Evolutionary conservation across 768 basidiomycete genomes (phyloP).

Genomic region (Lactifluus rugatus): DNA sequence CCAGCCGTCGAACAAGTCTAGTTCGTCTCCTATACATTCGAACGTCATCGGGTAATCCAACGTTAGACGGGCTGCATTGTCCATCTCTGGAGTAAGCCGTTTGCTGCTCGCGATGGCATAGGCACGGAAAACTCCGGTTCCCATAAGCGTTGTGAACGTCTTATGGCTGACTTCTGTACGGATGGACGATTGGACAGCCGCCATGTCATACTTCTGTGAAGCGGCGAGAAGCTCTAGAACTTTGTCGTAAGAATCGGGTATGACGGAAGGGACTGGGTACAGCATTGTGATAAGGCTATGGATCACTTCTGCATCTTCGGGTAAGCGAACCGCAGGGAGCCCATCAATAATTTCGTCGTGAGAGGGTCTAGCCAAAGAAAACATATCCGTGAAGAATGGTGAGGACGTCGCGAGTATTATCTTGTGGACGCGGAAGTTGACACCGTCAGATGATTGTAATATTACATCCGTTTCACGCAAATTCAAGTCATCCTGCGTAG

Average conservation of each 20-base stretch:
- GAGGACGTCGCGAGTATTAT: constrained; percentile 26
- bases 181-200: constrained; percentile 1
- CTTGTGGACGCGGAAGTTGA: constrained; percentile 25
- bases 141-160: background rate
- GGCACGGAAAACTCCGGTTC: constrained; percentile 5
- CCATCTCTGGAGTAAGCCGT: background rate
- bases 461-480: constrained; percentile 16
- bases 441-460: constrained; percentile 24
- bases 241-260: background rate
- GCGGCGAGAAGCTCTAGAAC: constrained; percentile 12
- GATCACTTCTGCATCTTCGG: constrained; percentile 7
- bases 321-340: constrained; percentile 6
- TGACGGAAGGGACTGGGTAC: background rate
- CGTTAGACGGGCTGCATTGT: background rate
- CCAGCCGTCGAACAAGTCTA: background rate
- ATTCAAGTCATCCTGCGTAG: background rate
- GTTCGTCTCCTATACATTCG: background rate
- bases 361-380: constrained; percentile 19
- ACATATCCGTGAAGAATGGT: constrained; percentile 26
- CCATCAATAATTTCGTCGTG: constrained; percentile 5
- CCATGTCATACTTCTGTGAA: constrained; percentile 22
- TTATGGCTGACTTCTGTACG: background rate
- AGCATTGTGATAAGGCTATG: constrained; percentile 3
- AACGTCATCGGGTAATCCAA: constrained; percentile 1
- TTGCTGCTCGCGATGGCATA: constrained; percentile 14